These are phyloP conservation scores for Cystobasidium onofrii DNA, from an alignment of 768 basidiomycete species.

Conservation along the genomic window DNA sequence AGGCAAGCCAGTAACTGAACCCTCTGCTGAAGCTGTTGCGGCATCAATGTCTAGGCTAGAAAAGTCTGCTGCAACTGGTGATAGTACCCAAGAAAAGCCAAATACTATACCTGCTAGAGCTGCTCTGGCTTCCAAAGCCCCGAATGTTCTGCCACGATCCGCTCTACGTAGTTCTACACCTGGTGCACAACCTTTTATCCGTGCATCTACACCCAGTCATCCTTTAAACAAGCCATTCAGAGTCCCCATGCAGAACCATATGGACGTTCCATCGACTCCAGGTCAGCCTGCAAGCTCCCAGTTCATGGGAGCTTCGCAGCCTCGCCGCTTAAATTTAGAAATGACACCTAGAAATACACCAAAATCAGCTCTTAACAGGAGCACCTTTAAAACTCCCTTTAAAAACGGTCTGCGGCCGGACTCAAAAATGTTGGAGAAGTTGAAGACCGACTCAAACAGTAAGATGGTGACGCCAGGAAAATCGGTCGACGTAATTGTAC, in stretches of 20 bases:
- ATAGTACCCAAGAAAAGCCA: neutral
- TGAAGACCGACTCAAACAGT: slow-evolving; percentile 22
- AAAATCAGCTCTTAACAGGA: neutral
- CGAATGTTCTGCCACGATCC: neutral
- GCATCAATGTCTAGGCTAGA: neutral
- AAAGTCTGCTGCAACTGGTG: neutral
- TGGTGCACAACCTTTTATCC: neutral
- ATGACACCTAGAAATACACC: slow-evolving; percentile 38
- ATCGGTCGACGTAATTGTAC: neutral
- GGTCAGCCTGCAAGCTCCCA: neutral
- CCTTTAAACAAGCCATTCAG: neutral
- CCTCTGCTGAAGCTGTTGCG: neutral
- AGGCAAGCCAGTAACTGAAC: neutral
- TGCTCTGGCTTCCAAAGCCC: neutral
- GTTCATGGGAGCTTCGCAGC: neutral
- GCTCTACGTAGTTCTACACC: neutral
- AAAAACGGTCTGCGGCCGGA: slow-evolving; percentile 36
- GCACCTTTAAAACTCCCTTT: slow-evolving; percentile 41
- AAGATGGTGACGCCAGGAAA: neutral
- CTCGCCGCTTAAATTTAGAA: slow-evolving; percentile 34
- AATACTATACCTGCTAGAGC: neutral
- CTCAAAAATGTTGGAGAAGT: slow-evolving; percentile 32
- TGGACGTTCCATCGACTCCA: neutral
- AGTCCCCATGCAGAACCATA: neutral
- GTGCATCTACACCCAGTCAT: neutral